These are phyloP conservation scores for Davidsoniella virescens DNA, from an alignment of 2,329 filamentous ascomycete genomes.

Conservation along the genomic window DNA sequence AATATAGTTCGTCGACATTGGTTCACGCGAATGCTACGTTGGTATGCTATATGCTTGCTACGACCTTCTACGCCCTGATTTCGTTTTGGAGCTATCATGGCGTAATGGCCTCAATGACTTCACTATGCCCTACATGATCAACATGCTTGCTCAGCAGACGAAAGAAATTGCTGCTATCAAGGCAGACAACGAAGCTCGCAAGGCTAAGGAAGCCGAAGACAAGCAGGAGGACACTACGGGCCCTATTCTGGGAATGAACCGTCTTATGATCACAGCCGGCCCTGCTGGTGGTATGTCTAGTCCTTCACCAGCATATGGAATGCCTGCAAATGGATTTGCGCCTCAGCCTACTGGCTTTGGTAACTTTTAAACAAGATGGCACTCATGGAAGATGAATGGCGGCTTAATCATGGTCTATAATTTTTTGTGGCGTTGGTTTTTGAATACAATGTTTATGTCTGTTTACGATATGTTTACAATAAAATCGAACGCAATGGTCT, in stretches of 20 bases:
- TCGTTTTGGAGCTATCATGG: slow-evolving; percentile 94
- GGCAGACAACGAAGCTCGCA: slow-evolving; percentile 92
- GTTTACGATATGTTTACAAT: not conserved
- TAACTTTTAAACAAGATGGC: slow-evolving; percentile 25
- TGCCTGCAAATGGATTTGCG: slow-evolving; percentile 73
- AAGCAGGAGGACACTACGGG: slow-evolving; percentile 87
- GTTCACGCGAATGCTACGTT: slow-evolving; percentile 98
- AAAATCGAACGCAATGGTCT: too few relatives aligned
- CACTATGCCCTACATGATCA: slow-evolving; percentile 99
- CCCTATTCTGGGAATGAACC: slow-evolving; percentile 74
- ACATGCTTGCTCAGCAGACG: slow-evolving; percentile 82
- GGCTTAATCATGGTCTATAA: slow-evolving; percentile 6
- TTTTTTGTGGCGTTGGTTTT: slow-evolving; percentile 9
- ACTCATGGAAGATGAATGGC: not conserved
- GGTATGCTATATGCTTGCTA: slow-evolving; percentile 99
- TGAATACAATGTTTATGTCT: not conserved
- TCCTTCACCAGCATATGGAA: slow-evolving; percentile 44
- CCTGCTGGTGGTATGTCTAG: slow-evolving; percentile 36
- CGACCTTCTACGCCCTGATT: slow-evolving; percentile 82
- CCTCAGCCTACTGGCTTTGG: slow-evolving; percentile 74
- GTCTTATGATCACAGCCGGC: slow-evolving; percentile 92
- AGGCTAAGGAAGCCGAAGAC: slow-evolving; percentile 51
- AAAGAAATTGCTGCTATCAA: slow-evolving; percentile 71
- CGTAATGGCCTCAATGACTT: slow-evolving; percentile 88
- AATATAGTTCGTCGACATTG: slow-evolving; percentile 87